Evolutionary conservation across 495 filamentous ascomycete genomes (phyloP).

Genomic region (Apiosordaria backusii): DNA sequence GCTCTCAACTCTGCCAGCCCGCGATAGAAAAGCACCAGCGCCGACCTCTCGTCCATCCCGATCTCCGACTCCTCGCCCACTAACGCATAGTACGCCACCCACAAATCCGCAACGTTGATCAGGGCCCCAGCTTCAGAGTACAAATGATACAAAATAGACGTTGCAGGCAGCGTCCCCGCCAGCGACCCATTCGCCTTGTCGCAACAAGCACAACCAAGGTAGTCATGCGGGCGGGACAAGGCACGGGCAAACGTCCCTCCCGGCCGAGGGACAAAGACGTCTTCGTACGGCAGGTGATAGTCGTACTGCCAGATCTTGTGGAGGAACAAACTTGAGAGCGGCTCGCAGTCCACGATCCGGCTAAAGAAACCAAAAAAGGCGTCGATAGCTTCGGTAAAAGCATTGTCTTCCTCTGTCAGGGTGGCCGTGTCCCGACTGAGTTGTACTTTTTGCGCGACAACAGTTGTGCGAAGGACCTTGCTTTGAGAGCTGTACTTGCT

Average conservation of each 20-base stretch:
- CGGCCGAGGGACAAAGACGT: constrained; percentile 76
- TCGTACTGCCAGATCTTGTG: constrained; percentile 86
- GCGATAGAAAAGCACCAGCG: constrained; percentile 73
- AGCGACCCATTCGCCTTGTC: constrained; percentile 43
- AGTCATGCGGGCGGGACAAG: constrained; percentile 76
- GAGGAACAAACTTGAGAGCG: constrained; percentile 62
- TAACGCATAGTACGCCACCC: constrained; percentile 79
- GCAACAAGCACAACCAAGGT: constrained; percentile 74
- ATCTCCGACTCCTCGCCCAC: constrained; percentile 57
- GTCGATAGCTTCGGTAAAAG: constrained; percentile 73
- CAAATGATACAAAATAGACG: constrained; percentile 81
- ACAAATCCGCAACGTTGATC: constrained; percentile 86
- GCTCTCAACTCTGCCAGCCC: constrained; percentile 77
- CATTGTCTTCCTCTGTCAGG: constrained; percentile 68
- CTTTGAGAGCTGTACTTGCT: constrained; percentile 72
- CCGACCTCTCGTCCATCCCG: constrained; percentile 46
- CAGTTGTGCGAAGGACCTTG: constrained; percentile 72
- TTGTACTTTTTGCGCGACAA: constrained; percentile 82
- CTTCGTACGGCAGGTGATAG: constrained; percentile 69
- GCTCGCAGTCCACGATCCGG: constrained; percentile 53
- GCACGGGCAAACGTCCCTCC: constrained; percentile 78
- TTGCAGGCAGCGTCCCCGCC: constrained; percentile 66
- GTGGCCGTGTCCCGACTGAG: constrained; percentile 75
- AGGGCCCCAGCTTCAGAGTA: constrained; percentile 85
- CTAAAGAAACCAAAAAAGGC: constrained; percentile 55